Evolutionary conservation across 2,329 filamentous ascomycete genomes (phyloP).

Genomic region (Coniosporium tulheliwenetii): DNA sequence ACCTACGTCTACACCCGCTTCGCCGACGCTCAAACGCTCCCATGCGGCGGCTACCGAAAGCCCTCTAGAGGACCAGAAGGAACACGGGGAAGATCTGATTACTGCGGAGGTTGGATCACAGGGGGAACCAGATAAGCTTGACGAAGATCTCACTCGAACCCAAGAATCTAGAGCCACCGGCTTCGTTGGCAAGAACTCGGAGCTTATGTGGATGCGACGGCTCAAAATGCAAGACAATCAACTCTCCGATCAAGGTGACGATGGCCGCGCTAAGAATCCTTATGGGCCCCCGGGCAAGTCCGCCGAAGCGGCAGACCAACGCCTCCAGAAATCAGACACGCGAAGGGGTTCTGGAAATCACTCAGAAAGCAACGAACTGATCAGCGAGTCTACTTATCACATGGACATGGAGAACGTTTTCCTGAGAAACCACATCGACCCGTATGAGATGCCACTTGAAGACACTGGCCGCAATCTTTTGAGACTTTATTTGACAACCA

Average conservation of each 20-base stretch:
- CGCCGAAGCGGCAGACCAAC: slow-evolving; percentile 5
- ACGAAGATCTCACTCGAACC: slow-evolving; percentile 11
- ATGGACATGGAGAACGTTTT: slow-evolving; percentile 13
- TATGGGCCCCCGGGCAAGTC: slow-evolving; percentile 10
- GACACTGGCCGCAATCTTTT: slow-evolving; percentile 17
- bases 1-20: too few relatives aligned
- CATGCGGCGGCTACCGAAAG: too few relatives aligned
- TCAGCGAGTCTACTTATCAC: slow-evolving; percentile 19
- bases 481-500: slow-evolving; percentile 18
- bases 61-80: too few relatives aligned
- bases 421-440: slow-evolving; percentile 14
- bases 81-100: neutral
- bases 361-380: neutral
- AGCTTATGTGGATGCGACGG: slow-evolving; percentile 13
- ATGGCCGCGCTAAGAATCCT: slow-evolving; percentile 1
- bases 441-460: slow-evolving; percentile 16
- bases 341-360: too few relatives aligned
- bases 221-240: slow-evolving; percentile 7
- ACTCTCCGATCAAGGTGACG: neutral
- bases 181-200: slow-evolving; percentile 11
- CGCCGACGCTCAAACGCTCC: too few relatives aligned
- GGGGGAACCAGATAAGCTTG: slow-evolving; percentile 9
- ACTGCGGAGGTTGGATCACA: slow-evolving; percentile 13
- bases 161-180: slow-evolving; percentile 12
- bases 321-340: neutral